Conservation (phyloP, 2,329 filamentous ascomycete genomes). For the Arthrobotrys pseudoclavata region DNA sequence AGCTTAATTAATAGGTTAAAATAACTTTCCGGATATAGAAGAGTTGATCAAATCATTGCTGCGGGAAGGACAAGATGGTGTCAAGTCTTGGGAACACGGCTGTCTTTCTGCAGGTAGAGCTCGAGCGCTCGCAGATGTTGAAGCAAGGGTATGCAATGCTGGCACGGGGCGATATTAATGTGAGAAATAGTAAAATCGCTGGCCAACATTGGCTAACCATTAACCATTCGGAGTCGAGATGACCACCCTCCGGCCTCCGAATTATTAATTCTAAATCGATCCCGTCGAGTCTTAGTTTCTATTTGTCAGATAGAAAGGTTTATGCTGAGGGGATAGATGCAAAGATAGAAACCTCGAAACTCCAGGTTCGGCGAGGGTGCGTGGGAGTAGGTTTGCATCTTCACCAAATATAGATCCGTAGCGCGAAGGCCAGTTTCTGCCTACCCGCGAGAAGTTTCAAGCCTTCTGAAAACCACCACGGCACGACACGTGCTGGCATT, state of each 20-base stretch:
- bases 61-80: conserved; percentile 12
- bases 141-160: conserved; percentile 50
- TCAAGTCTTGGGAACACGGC: conserved; percentile 18
- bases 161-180: conserved; percentile 52
- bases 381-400: background rate
- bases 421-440: conserved; percentile 15
- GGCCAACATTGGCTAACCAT: conserved; percentile 7
- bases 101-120: conserved; percentile 35
- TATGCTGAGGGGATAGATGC: background rate
- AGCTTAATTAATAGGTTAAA: conserved; percentile 20
- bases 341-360: conserved; percentile 19
- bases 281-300: background rate
- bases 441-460: conserved; percentile 26
- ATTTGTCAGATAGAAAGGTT: background rate
- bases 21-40: conserved; percentile 5
- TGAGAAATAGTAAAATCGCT: conserved; percentile 20
- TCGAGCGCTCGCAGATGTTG: conserved; percentile 38
- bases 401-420: conserved; percentile 38
- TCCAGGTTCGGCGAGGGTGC: background rate
- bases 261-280: conserved; percentile 5
- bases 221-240: conserved; percentile 4
- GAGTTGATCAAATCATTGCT: conserved; percentile 8
- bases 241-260: conserved; percentile 19
- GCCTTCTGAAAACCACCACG: conserved; percentile 29
- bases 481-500: conserved; percentile 25